Evolutionary conservation across 331 rosid genomes (phyloP), one percentile per base, ranked within the genome.

Genomic region (Rhamnella rubrinervis): DNA sequence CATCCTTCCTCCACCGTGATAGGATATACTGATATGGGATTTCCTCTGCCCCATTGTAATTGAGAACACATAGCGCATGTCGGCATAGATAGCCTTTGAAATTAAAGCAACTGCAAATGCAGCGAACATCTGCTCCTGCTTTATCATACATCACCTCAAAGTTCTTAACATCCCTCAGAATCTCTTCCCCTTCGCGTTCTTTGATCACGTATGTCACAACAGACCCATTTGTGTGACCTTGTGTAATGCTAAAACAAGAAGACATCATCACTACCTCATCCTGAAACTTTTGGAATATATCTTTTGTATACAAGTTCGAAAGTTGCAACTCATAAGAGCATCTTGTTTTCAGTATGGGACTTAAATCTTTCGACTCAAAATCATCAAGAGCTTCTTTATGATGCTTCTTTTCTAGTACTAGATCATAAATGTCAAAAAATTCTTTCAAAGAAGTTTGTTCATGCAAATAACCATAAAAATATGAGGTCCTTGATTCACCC

Each of bases 1-100:
- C 83, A 80, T 91, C 98, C 86, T 85, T 93, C 87, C 95, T 93
- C 98, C 98, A 91, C 55, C 97, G 84, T 15, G 89, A 66, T 68
- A 91, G 77, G 61, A 93, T 85, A 77, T 91, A 91, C 51, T 89
- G 98, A 77, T 81, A 81, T 1, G 98, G 98, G 61, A 93, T 85
- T 81, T 89, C 92, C 71, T 91, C 96, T 59, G 85, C 70, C 19
- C 95, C 92, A 44, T 93, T 91, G 65, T 84, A 87, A 66, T 81
- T 84, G 46, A 93, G 97, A 82, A 91, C 68, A 75, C 83, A 91
- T 68, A 93, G 70, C 25, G 97, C 88, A 76, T 93, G 98, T 35
- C 98, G 75, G 85, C 98, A 93, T 31, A 91, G 84, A 79, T 88
- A 91, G 66, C 98, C 97, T 77, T 85, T 91, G 81, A 88, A 85